Base-by-base conservation (phyloP, 164 flowering plant species). In the Liriodendron chinense region DNA sequence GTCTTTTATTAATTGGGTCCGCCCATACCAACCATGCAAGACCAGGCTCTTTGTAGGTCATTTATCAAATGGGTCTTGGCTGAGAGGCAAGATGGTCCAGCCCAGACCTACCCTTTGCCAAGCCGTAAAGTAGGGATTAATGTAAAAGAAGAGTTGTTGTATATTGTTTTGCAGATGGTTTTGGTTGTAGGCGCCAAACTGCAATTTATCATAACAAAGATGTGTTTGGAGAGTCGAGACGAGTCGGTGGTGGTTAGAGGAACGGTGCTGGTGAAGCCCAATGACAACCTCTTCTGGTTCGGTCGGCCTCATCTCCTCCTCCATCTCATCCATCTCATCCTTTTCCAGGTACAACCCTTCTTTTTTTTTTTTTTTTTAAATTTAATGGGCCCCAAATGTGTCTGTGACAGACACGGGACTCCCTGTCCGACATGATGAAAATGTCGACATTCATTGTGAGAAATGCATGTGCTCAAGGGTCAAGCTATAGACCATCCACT, bases 271-370 rank as follows among this genome's bases (percentile, higher is more conserved):
- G 93, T 91, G 67, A 81, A 79, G 76, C 96, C 90, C 25, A 81
- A 84, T 65, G 85, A 90, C 77, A 73, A 81, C 9, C 83, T 86
- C 70, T 91, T 91, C 76, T 90, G 93, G 93, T 90, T 91, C 67
- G 75, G 79, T 9, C 74, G 78, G 1, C 96, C 94, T 10, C 74
- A 81, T 21, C 84, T 78, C 71, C 86, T 88, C 69, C 80, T 91
- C 47, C 81, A 80, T 56, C 80, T 89, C 26, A 77, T 91, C 6
- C 91, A 86, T 72, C 83, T 78, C 80, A 82, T 84, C 70, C 76
- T 89, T 8, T 91, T 91, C 75, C 82, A 84, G 88, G 92, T 89
- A 87, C 73, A 34, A 23, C 18, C 43, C 43, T 34, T 34, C 5
- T 34, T 34, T n/a, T n/a, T n/a, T n/a, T n/a, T n/a, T n/a, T n/a